These are phyloP conservation scores for Ettlia oleoabundans DNA, from an alignment of 139 green algal genomes.

Conservation along the genomic window DNA sequence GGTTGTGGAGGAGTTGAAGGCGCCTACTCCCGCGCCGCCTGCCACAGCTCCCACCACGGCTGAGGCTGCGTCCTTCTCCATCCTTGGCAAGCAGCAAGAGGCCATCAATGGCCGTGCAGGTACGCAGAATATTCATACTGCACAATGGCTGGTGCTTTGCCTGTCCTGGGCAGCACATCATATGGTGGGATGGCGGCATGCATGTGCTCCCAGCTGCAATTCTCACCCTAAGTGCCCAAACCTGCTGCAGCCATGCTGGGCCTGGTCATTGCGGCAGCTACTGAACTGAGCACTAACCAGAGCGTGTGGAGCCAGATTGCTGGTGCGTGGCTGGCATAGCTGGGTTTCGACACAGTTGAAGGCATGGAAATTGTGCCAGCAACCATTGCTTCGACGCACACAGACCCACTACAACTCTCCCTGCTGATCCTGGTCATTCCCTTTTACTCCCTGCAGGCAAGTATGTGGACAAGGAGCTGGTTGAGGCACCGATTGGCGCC, in stretches of 20 bases:
- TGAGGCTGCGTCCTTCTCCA: neutral
- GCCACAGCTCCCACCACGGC: neutral
- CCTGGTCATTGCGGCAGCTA: neutral
- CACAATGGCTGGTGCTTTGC: neutral
- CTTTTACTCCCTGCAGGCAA: too few species aligned
- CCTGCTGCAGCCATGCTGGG: constrained; percentile 20
- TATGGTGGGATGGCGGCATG: too few species aligned
- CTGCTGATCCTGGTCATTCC: too few species aligned
- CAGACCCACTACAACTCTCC: too few species aligned
- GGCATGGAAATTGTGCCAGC: too few species aligned
- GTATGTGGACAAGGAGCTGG: constrained; percentile 5
- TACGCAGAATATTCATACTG: neutral
- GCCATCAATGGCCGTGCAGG: constrained; percentile 21
- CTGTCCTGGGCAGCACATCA: too few species aligned
- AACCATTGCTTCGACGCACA: neutral
- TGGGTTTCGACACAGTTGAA: neutral
- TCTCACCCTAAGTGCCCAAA: too few species aligned
- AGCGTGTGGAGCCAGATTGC: constrained; percentile 23
- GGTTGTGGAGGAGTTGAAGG: neutral
- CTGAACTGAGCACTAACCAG: constrained; percentile 15
- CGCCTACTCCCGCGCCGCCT: neutral
- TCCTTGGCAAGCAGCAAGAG: constrained; percentile 13
- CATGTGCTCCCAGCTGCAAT: too few species aligned
- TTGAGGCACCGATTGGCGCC: neutral
- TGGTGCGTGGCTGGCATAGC: neutral